Base-by-base conservation (phyloP, 768 basidiomycete species). In the Rhodotorula graminis region DNA sequence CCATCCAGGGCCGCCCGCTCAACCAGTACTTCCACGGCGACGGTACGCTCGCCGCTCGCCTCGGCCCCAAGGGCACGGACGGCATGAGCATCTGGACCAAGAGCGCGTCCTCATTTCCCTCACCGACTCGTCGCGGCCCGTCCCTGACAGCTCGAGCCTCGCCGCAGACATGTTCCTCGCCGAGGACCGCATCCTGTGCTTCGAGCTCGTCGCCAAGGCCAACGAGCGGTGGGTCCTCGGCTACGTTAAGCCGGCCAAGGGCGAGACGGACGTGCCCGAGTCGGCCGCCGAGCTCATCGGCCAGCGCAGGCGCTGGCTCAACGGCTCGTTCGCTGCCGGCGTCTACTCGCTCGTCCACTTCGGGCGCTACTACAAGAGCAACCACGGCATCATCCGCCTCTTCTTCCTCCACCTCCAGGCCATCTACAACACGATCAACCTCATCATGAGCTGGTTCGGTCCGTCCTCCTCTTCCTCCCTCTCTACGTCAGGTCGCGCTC, bases 371-470 rank as follows among this genome's bases (percentile, higher is more conserved):
- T 98, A 96, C 82, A 86, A 85, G 76, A 92, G 91, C 42, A 86
- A 88, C 21, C 94, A 97, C 78, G 90, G 90, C 40, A 85, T 91
- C 65, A 85, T 95, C 74, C 88, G 95, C 79, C 92, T 98, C 90
- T 89, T 98, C 84, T 93, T 97, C 84, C 88, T 99, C 81, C 94
- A 97, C 79, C 78, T 99, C 60, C 95, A 98, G 82, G 93, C 88
- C 55, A 70, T 97, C 65, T 94, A 93, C 81, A 93, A 93, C 81
- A 77, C 93, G 63, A 87, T 91, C 80, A 89, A 86, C 44, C 84
- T 97, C 70, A 77, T 93, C 76, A 94, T 97, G 83, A 88, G 90
- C 16, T 97, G 92, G 92, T 95, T 96, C 82, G 88, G 74, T 77
- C 25, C 58, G 76, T 61, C 21, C 10, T 23, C 27, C 50, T 23